Base-by-base conservation (phyloP, 192 early-diverging fungal genomes). In the Radiomyces spectabilis region DNA sequence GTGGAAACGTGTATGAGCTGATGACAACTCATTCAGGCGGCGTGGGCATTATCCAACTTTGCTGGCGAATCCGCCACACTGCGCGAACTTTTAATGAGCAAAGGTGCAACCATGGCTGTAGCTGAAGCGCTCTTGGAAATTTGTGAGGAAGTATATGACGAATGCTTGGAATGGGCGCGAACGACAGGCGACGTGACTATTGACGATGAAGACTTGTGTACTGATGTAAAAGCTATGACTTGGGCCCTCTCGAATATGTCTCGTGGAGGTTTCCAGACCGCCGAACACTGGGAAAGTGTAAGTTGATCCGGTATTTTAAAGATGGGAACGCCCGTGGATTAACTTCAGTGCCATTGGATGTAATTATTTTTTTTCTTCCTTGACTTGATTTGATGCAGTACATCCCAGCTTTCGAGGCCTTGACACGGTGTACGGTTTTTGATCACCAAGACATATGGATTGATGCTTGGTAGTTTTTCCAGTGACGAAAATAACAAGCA, bases 11-110 rank as follows among this genome's bases (percentile, higher is more conserved):
- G n/a, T n/a, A n/a, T n/a, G n/a, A n/a, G n/a, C n/a, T n/a, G n/a
- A n/a, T 53, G 7, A 26, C 18, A 10, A 5, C 10, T 51, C 15
- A 13, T 10, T 18, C 26, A 63, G 61, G 38, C 47, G 6, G 61
- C 59, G n/a, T 69, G 67, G 67, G 67, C 67, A 2, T 38, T 69
- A 9, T 63, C 61, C 2, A 69, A 69, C 38, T 46, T 69, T 63
- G 67, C 67, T 15, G 67, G 67, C 6, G 67, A 69, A 45, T 52
- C 59, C 21, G 29, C 54, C 5, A 12, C 26, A 15, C 41, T 61
- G 12, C 61, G 67, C 19, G 61, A 69, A 34, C 22, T 42, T 18
- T 19, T 69, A 8, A 44, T 69, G 44, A 32, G 24, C 2, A 42
- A 55, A 15, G 32, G 48, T 4, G 46, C 51, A 27, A 51, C 56